These are phyloP conservation scores for Paraphoma sp. DNA, from an alignment of 2,329 filamentous ascomycete species.

Conservation along the genomic window DNA sequence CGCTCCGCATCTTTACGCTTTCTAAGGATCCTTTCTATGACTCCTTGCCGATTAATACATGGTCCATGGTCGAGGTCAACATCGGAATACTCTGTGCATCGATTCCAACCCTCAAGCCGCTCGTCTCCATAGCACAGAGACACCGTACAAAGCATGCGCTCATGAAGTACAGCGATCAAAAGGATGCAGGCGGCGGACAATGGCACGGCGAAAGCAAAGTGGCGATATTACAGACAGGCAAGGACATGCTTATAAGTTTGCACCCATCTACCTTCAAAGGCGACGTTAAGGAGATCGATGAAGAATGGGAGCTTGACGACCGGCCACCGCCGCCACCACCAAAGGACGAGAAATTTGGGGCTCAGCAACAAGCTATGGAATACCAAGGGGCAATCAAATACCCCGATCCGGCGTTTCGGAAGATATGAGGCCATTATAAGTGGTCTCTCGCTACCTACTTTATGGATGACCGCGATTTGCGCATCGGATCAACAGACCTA, in stretches of 20 bases:
- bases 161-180: conserved; percentile 4
- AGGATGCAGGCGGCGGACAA: neutral
- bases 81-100: conserved; percentile 89
- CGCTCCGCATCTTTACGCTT: conserved; percentile 44
- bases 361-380: neutral
- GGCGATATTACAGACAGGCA: conserved; percentile 12
- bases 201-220: conserved; percentile 8
- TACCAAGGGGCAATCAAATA: conserved; percentile 3
- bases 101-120: conserved; percentile 83
- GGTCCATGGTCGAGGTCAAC: conserved; percentile 89
- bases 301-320: conserved; percentile 15
- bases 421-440: conserved; percentile 5
- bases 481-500: neutral
- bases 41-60: conserved; percentile 82
- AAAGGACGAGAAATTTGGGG: conserved; percentile 17
- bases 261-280: conserved; percentile 10
- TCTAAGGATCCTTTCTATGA: conserved; percentile 66
- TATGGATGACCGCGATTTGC: neutral
- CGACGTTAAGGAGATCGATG: conserved; percentile 6
- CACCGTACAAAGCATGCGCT: conserved; percentile 21
- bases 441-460: neutral
- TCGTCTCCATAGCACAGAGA: conserved; percentile 49
- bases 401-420: conserved; percentile 12
- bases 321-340: conserved; percentile 25
- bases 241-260: conserved; percentile 20